A percentile compares a stretch with the other conserved stretches of the same genome.
These are phyloP conservation scores for Apostasia shenzhenica DNA, from an alignment of 106 monocot genomes.

Conservation along the genomic window DNA sequence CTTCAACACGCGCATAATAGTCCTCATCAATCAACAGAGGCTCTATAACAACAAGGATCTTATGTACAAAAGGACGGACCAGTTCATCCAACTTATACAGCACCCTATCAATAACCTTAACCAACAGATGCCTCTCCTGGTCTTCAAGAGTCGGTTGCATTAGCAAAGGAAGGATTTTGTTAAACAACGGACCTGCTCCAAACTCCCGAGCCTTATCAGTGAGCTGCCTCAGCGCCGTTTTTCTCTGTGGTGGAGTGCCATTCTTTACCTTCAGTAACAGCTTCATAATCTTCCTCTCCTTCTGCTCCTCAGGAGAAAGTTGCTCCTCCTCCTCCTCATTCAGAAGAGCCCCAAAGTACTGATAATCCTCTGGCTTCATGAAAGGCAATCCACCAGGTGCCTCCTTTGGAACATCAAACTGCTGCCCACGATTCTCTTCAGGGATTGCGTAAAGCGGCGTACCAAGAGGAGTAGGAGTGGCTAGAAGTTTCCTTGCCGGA, in stretches of 20 bases:
- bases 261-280: conserved; percentile 94
- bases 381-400: conserved; percentile 84
- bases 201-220: conserved; percentile 96
- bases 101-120: conserved; percentile 95
- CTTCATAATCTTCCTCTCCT: conserved; percentile 98
- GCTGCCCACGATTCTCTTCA: conserved; percentile 96
- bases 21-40: conserved; percentile 96
- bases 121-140: conserved; percentile 91
- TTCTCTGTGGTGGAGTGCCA: conserved; percentile 92
- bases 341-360: conserved; percentile 80
- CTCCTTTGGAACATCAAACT: conserved; percentile 98
- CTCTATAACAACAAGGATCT: conserved; percentile 96
- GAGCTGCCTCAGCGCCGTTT: conserved; percentile 82
- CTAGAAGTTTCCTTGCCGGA: conserved; percentile 87
- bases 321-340: conserved; percentile 95
- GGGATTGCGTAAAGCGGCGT: conserved; percentile 92
- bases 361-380: conserved; percentile 98
- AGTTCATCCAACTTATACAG: conserved; percentile 92
- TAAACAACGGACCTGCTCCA: conserved; percentile 91
- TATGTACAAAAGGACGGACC: conserved; percentile 92
- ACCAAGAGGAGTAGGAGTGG: conserved; percentile 89
- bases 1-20: conserved; percentile 98
- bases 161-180: conserved; percentile 85
- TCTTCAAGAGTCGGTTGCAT: conserved; percentile 98
- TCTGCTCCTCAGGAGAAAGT: conserved; percentile 87